phyloP scores from a whole-genome alignment of 2,329 filamentous ascomycete species.

The Fusarium graminum region DNA sequence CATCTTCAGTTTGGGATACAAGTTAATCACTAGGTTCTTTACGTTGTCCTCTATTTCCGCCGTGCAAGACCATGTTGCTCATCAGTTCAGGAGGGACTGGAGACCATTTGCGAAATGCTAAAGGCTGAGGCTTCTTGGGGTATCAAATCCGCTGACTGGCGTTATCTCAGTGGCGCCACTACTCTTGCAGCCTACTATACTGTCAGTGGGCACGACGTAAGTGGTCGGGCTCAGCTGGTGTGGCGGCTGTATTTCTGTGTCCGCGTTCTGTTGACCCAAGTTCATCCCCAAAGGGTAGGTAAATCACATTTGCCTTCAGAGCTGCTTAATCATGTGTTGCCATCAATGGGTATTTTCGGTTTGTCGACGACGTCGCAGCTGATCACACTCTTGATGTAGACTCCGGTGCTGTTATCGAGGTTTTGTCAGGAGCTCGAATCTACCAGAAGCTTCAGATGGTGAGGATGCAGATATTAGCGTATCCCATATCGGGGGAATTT shows the following conservation, averaged over 20 bases:
- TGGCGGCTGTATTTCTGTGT: slow-evolving; percentile 12
- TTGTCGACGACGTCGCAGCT: slow-evolving; percentile 16
- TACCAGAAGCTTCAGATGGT: slow-evolving; percentile 17
- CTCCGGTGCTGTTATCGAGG: neutral
- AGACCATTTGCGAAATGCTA: too few relatives aligned
- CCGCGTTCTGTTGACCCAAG: slow-evolving; percentile 13
- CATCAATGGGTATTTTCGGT: slow-evolving; percentile 11
- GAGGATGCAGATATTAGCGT: slow-evolving; percentile 22
- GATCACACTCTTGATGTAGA: slow-evolving; percentile 14
- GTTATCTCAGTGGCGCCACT: slow-evolving; percentile 10
- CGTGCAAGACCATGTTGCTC: too few relatives aligned
- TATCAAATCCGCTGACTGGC: slow-evolving; percentile 10
- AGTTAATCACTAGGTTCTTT: too few relatives aligned
- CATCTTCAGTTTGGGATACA: too few relatives aligned
- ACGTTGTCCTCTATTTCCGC: too few relatives aligned
- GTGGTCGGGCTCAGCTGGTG: slow-evolving; percentile 7
- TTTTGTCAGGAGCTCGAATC: slow-evolving; percentile 12
- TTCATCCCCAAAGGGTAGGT: slow-evolving; percentile 14
- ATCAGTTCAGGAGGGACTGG: too few relatives aligned
- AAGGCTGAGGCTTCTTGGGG: too few relatives aligned
- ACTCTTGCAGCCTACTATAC: neutral
- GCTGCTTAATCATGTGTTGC: slow-evolving; percentile 5
- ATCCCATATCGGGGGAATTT: slow-evolving; percentile 7
- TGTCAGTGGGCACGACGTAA: slow-evolving; percentile 8
- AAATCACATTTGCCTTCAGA: slow-evolving; percentile 8